Conservation (phyloP, 2,329 filamentous ascomycete species). For the Ascochyta pisi region DNA sequence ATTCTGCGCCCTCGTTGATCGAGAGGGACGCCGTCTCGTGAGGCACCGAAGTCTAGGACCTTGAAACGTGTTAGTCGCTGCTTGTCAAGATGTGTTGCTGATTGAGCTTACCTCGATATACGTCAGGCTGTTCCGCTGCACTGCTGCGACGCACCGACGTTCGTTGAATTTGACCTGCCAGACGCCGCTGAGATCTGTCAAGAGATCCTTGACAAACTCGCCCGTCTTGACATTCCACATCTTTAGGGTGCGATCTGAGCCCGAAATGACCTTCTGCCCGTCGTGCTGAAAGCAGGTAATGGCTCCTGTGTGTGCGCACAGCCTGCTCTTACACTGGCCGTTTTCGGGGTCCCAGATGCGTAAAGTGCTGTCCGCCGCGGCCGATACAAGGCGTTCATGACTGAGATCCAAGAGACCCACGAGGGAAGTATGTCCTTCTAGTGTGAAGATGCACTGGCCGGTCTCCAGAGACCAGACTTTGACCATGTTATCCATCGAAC, state of each 20-base stretch:
- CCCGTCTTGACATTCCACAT: slow-evolving; percentile 98
- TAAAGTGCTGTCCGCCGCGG: slow-evolving; percentile 92
- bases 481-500: slow-evolving; percentile 97
- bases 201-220: slow-evolving; percentile 88
- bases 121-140: slow-evolving; percentile 89
- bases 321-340: slow-evolving; percentile 85
- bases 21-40: slow-evolving; percentile 81
- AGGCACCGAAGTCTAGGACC: slow-evolving; percentile 97
- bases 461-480: slow-evolving; percentile 97
- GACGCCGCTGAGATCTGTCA: slow-evolving; percentile 93
- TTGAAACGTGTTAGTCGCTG: slow-evolving; percentile 54
- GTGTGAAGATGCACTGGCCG: slow-evolving; percentile 81
- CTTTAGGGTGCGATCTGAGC: slow-evolving; percentile 93
- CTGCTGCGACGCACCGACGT: slow-evolving; percentile 91
- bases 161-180: slow-evolving; percentile 99
- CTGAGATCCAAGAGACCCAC: slow-evolving; percentile 91
- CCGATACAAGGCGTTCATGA: slow-evolving; percentile 89
- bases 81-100: background rate
- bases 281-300: slow-evolving; percentile 99
- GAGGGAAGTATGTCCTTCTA: slow-evolving; percentile 91
- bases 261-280: slow-evolving; percentile 93
- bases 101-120: slow-evolving; percentile 77
- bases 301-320: slow-evolving; percentile 93
- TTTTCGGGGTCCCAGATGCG: slow-evolving; percentile 97
- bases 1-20: slow-evolving; percentile 82